phyloP scores from a whole-genome alignment of 768 basidiomycete genomes.

The Suillus placidus region DNA sequence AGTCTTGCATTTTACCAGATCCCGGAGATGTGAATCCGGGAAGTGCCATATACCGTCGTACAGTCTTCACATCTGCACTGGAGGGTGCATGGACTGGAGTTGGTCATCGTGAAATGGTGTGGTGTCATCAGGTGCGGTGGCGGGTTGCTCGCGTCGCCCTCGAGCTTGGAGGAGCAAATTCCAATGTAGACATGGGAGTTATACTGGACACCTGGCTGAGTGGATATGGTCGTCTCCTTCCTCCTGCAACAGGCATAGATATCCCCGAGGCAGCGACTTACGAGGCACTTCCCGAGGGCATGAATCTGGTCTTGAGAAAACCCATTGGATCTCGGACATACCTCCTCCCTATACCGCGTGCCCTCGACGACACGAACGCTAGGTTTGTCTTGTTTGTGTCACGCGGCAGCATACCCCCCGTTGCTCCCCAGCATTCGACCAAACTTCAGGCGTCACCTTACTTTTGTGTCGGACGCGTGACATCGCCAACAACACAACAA shows the following conservation, averaged over 20 bases:
- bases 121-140: conserved; percentile 98
- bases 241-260: conserved; percentile 26
- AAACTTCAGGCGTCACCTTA: conserved; percentile 51
- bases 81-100: conserved; percentile 96
- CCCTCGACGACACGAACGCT: conserved; percentile 13
- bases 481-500: conserved; percentile 2
- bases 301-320: conserved; percentile 45
- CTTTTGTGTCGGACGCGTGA: conserved; percentile 40
- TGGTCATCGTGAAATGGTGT: conserved; percentile 95
- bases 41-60: conserved; percentile 47
- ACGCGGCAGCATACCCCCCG: conserved; percentile 52
- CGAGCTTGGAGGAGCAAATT: conserved; percentile 51
- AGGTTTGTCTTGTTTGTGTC: conserved; percentile 63
- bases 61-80: conserved; percentile 83
- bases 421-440: conserved; percentile 51
- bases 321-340: conserved; percentile 49
- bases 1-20: conserved; percentile 70
- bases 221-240: conserved; percentile 57
- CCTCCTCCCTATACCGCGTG: conserved; percentile 45
- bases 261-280: conserved; percentile 28
- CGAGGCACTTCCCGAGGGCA: conserved; percentile 40
- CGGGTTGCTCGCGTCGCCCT: conserved; percentile 79
- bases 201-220: conserved; percentile 66
- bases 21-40: conserved; percentile 4
- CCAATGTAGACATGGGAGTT: conserved; percentile 31